Evolutionary conservation across 352 stramenopile genomes (phyloP).

Genomic region (Nothophytophthora sp.): DNA sequence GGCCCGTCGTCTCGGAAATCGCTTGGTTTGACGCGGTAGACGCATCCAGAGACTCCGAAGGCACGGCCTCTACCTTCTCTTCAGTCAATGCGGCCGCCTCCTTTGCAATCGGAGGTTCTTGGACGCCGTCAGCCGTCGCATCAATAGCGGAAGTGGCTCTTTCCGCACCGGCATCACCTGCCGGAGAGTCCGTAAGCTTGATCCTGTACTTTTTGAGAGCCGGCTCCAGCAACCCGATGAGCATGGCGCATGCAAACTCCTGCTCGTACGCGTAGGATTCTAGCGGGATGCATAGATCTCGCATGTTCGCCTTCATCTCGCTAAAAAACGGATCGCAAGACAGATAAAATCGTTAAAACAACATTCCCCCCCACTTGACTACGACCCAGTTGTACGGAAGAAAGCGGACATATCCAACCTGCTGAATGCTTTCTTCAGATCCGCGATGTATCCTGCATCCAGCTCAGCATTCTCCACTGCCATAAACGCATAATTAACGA

Average conservation of each 20-base stretch:
- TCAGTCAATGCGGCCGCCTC: conserved; percentile 8
- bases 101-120: conserved; percentile 18
- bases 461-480: conserved; percentile 50
- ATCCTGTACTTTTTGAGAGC: conserved; percentile 68
- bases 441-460: conserved; percentile 68
- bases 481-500: neutral
- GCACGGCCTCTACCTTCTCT: conserved; percentile 4
- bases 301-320: conserved; percentile 87
- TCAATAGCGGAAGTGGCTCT: neutral
- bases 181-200: conserved; percentile 29
- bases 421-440: conserved; percentile 54
- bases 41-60: conserved; percentile 7
- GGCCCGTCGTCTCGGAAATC: neutral
- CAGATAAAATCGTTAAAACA: conserved; percentile 5
- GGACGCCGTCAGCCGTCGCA: neutral
- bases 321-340: no score
- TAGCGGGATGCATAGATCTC: conserved; percentile 78
- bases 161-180: conserved; percentile 1
- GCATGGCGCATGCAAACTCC: conserved; percentile 69
- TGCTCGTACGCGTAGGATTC: conserved; percentile 86
- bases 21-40: conserved; percentile 8
- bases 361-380: neutral
- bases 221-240: conserved; percentile 76
- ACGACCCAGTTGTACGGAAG: neutral
- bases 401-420: conserved; percentile 16